Conservation (phyloP, 2,329 filamentous ascomycete genomes). For the Colletotrichum plurivorum region DNA sequence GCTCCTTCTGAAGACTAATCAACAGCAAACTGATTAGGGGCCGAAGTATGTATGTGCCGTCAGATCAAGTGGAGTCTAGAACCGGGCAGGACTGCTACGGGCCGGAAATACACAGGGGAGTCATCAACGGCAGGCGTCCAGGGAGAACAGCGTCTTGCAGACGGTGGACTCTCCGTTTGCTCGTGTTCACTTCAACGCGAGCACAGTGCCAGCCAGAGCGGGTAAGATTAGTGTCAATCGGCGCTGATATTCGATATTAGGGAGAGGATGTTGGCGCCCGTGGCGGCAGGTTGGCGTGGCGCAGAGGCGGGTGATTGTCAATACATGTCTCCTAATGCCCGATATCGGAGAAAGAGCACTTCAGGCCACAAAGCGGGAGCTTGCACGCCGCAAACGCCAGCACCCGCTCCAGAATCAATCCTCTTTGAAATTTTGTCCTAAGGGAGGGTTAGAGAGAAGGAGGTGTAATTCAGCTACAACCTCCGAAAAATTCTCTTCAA, state of each 20-base stretch:
- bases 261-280: slow-evolving; percentile 1
- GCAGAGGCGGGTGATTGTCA: slow-evolving; percentile 1
- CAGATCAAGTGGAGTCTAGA: neutral
- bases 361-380: neutral
- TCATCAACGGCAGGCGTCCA: neutral
- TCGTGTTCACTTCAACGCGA: neutral
- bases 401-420: slow-evolving; percentile 4
- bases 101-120: slow-evolving; percentile 6
- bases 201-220: neutral
- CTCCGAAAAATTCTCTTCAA: slow-evolving; percentile 2
- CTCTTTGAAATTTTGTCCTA: neutral
- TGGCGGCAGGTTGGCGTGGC: slow-evolving; percentile 1
- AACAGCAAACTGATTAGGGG: no score
- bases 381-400: neutral
- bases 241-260: slow-evolving; percentile 1
- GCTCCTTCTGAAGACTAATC: no score
- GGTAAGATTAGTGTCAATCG: slow-evolving; percentile 3
- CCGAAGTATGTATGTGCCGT: no score
- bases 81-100: slow-evolving; percentile 3
- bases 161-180: slow-evolving; percentile 1
- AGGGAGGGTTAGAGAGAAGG: slow-evolving; percentile 3
- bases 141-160: slow-evolving; percentile 1
- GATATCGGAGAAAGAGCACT: slow-evolving; percentile 6
- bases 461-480: neutral
- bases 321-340: slow-evolving; percentile 1